Evolutionary conservation across 176 grass and related monocot species (phyloP), one percentile per base, ranked within the genome.

Genomic region (Raddia distichophylla): DNA sequence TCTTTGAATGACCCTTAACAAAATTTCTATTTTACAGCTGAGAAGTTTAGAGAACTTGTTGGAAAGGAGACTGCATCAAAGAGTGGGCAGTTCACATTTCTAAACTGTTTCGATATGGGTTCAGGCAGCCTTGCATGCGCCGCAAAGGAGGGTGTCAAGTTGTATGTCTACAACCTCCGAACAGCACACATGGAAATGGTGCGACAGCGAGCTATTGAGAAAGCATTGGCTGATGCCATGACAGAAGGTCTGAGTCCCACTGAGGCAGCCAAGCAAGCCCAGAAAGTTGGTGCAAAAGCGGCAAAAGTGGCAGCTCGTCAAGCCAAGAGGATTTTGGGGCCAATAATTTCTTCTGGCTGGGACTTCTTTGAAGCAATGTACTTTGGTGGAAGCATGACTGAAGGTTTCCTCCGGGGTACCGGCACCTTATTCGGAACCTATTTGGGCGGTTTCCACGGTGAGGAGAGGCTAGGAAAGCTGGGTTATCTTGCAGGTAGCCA

Each of bases 281-380:
- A 96, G 65, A 96, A 93, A 58, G 40, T 90, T 43, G 91, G 97
- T 56, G 43, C 90, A 63, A 99, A 99, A 76, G 89, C 93, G 2
- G 91, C 89, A 8, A 99, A 99, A 79, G 18, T 90, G 60, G 97
- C 97, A 1, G 79, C 91, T 57, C 91, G 89, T 64, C 97, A 99
- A 87, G 93, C 97, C 19, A 96, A 93, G 60, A 83, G 97, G 33
- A 99, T 96, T 58, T 61, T 99, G 37, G 97, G 97, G 52, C 97
- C 97, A 6, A 86, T 99, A 50, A 84, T 96, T 75, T 99, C 97
- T 50, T 99, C 85, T 45, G 91, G 97, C 14, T 99, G 97, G 97
- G 97, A 99, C 79, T 96, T 99, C 85, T 96, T 99, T 74, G 97
- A 99, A 89, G 97, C 97, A 45, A 87, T 96, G 85, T 93, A 99